phyloP scores from a whole-genome alignment of 441 rosid genomes.

The Bocquillonia castaneifolia region DNA sequence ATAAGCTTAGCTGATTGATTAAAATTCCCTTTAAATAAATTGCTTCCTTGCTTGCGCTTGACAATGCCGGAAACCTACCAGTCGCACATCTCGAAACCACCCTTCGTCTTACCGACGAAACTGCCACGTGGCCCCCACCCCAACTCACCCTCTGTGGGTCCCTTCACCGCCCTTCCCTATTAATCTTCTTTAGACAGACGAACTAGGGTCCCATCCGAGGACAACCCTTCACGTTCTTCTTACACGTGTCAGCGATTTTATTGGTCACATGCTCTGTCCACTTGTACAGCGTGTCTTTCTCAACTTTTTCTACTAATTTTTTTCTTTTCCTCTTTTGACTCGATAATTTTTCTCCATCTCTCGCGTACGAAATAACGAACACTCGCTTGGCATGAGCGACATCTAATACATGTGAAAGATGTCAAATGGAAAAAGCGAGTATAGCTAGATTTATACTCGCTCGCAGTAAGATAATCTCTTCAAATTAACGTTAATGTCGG shows the following conservation, averaged over 20 bases:
- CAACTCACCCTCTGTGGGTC: constrained; percentile 21
- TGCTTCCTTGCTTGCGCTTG: not conserved
- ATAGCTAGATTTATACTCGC: fast-evolving
- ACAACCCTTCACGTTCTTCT: constrained; percentile 20
- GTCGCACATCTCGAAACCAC: constrained; percentile 20
- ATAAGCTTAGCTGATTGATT: not conserved
- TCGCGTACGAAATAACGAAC: not conserved
- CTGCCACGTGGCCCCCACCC: constrained; percentile 20
- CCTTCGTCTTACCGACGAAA: not conserved
- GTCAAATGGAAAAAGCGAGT: not conserved
- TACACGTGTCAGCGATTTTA: constrained; percentile 28
- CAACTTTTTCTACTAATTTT: constrained; percentile 9
- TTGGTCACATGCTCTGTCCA: not conserved
- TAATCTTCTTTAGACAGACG: constrained; percentile 25
- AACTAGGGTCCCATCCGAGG: constrained; percentile 25
- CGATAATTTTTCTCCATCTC: not conserved
- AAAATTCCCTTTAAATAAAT: too few relatives aligned
- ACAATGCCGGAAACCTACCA: not conserved
- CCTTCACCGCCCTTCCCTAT: constrained; percentile 31
- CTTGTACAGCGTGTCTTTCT: constrained; percentile 15
- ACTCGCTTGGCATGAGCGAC: not conserved
- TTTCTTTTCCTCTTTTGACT: constrained; percentile 23
- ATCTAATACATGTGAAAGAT: not conserved
- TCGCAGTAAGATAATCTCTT: not conserved
- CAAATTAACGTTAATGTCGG: constrained; percentile 22